A percentile compares a stretch with the other conserved stretches of the same genome.
Evolutionary conservation across 768 basidiomycete species (phyloP).

Genomic region (Rhizopogon roseolus): DNA sequence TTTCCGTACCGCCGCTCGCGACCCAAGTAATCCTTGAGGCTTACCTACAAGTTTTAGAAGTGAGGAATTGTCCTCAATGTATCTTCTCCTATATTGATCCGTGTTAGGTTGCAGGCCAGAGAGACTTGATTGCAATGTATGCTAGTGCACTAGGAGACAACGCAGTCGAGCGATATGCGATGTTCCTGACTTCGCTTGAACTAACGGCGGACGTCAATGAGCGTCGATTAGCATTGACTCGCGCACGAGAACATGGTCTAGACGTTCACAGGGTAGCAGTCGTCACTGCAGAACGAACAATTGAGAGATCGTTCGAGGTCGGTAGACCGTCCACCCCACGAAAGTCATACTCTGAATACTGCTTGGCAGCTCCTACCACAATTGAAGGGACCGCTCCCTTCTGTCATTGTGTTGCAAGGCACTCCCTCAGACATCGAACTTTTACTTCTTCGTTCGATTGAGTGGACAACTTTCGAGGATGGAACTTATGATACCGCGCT

Average conservation of each 20-base stretch:
- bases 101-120: constrained; percentile 63
- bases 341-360: constrained; percentile 5
- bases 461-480: constrained; percentile 84
- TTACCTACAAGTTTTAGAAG: constrained; percentile 87
- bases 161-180: constrained; percentile 87
- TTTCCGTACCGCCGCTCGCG: constrained; percentile 65
- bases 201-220: constrained; percentile 59
- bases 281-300: constrained; percentile 73
- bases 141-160: constrained; percentile 87
- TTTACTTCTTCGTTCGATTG: constrained; percentile 78
- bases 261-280: constrained; percentile 78
- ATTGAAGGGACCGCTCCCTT: constrained; percentile 54
- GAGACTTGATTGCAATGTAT: constrained; percentile 90
- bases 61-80: constrained; percentile 21
- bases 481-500: constrained; percentile 75
- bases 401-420: constrained; percentile 51
- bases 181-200: constrained; percentile 79
- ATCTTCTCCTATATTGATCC: not conserved
- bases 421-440: constrained; percentile 54
- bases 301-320: constrained; percentile 67
- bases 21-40: constrained; percentile 82
- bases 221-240: constrained; percentile 62
- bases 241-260: constrained; percentile 80
- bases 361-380: constrained; percentile 43
- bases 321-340: constrained; percentile 10